Base-by-base conservation (phyloP, 768 basidiomycete species). In the Tephrocybe sp. region DNA sequence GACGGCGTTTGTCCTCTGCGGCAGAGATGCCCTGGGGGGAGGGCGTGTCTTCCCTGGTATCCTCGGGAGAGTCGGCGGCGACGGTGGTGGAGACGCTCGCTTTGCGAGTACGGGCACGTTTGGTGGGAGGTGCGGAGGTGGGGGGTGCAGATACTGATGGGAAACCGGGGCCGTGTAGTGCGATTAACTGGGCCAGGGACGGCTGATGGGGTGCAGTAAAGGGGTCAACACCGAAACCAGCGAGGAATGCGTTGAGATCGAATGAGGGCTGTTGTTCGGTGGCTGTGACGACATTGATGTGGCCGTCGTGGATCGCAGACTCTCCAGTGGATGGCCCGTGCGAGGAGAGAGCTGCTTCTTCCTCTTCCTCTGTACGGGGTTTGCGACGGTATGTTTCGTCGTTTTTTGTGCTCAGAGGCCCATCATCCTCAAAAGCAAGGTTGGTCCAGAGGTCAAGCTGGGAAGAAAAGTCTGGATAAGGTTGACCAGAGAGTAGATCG, bases 1-100 rank as follows among this genome's bases (percentile, higher is more conserved):
- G 75, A 50, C 92, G 79, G n/a, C 93, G 86, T 64, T 96, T 96
- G 69, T 96, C 93, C 67, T 96, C 93, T 0, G 86, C 67, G 5
- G 85, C 73, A 6, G 78, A 78, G 2, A 83, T 18, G 0, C 70
- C 45, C 6, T 65, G 65, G 28, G 44, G 18, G 19, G 58, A 9
- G 31, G 18, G 61, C 59, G 49, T 62, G 48, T 55, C 71, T 21
- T 66, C 61, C 18, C 53, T 54, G 4, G 21, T 41, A 15, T 69
- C 68, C 16, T 48, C 41, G 1, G 74, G 64, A 1, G 71, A 61
- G 24, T 69, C 57, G 5, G 47, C 51, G 30, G 70, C 59, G 31
- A 67, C 54, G 7, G 51, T 51, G 24, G 70, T 60, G 34, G 69
- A 65, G 1, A 72, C 51, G 2, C 82, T 78, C 1, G 69, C 24